phyloP scores from a whole-genome alignment of 2,329 filamentous ascomycete species.

The Parastagonospora nodorum region DNA sequence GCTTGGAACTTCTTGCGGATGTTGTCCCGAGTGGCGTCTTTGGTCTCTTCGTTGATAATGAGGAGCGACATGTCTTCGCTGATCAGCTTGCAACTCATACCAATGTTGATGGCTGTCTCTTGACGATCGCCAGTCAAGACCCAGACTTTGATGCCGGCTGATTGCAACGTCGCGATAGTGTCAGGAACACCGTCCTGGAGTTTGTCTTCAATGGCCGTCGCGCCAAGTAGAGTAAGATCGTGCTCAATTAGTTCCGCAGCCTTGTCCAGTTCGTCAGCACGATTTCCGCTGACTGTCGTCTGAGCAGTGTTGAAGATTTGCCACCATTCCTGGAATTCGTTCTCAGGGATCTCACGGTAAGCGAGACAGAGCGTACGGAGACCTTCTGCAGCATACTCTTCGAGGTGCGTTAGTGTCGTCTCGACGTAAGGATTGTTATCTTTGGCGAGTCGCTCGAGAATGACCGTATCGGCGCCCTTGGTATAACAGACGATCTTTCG shows the following conservation, averaged over 20 bases:
- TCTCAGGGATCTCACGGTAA: slow-evolving; percentile 88
- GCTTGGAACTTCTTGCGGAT: slow-evolving; percentile 92
- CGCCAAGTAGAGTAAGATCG: slow-evolving; percentile 87
- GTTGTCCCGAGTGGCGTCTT: slow-evolving; percentile 81
- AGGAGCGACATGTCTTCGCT: slow-evolving; percentile 98
- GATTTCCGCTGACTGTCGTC: slow-evolving; percentile 89
- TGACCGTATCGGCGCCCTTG: slow-evolving; percentile 97
- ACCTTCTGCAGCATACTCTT: slow-evolving; percentile 97
- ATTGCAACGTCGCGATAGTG: slow-evolving; percentile 95
- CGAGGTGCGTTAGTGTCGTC: slow-evolving; percentile 88
- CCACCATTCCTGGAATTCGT: slow-evolving; percentile 87
- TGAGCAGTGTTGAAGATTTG: slow-evolving; percentile 84
- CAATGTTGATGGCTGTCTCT: slow-evolving; percentile 99
- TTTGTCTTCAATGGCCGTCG: slow-evolving; percentile 96
- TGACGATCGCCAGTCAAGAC: slow-evolving; percentile 96
- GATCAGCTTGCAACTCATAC: slow-evolving; percentile 98
- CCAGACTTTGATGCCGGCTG: slow-evolving; percentile 98
- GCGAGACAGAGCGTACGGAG: slow-evolving; percentile 92
- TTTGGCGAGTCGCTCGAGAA: slow-evolving; percentile 83
- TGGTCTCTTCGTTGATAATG: slow-evolving; percentile 89
- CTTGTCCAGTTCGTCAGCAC: slow-evolving; percentile 94
- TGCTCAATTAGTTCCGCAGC: slow-evolving; percentile 94
- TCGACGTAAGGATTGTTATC: slow-evolving; percentile 84
- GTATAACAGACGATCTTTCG: slow-evolving; percentile 92
- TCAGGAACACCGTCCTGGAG: slow-evolving; percentile 97